Evolutionary conservation across 768 basidiomycete species (phyloP).

Genomic region (Coprinopsis strossmayeri): DNA sequence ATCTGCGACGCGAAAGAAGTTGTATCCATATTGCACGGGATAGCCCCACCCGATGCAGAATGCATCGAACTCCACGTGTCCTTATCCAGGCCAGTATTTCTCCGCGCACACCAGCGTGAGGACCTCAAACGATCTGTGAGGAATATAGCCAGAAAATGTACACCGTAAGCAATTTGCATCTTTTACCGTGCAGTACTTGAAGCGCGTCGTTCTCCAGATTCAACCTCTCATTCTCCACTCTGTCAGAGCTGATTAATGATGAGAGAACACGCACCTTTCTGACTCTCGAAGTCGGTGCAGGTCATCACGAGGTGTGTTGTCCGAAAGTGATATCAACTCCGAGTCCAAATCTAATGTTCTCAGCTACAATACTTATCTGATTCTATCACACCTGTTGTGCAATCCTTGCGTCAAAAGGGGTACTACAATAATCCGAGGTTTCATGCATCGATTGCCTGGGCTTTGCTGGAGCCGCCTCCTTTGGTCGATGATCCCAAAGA

Average conservation of each 20-base stretch:
- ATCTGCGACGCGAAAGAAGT: constrained; percentile 33
- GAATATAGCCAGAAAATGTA: constrained; percentile 36
- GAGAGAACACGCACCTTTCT: constrained; percentile 79
- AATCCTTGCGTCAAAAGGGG: constrained; percentile 58
- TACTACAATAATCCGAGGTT: constrained; percentile 82
- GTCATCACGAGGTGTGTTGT: constrained; percentile 59
- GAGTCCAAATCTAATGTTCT: constrained; percentile 5
- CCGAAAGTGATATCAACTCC: neutral
- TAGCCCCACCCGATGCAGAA: constrained; percentile 19
- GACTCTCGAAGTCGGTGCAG: constrained; percentile 76
- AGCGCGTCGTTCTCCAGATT: too few species aligned
- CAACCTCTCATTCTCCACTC: constrained; percentile 60
- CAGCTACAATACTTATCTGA: constrained; percentile 57
- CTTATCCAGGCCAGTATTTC: constrained; percentile 72
- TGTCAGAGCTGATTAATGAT: constrained; percentile 72
- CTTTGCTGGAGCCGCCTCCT: constrained; percentile 46
- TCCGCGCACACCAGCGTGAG: constrained; percentile 75
- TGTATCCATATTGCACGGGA: constrained; percentile 42
- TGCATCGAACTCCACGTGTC: constrained; percentile 71
- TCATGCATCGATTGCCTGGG: constrained; percentile 89
- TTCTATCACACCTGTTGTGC: constrained; percentile 52
- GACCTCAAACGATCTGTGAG: constrained; percentile 61
- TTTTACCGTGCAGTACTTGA: neutral
- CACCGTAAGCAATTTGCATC: constrained; percentile 33
- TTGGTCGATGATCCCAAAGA: too few species aligned